A percentile compares a stretch with the other conserved stretches of the same genome.
phyloP scores from a whole-genome alignment of 768 basidiomycete genomes.

The Suillus brevipes region DNA sequence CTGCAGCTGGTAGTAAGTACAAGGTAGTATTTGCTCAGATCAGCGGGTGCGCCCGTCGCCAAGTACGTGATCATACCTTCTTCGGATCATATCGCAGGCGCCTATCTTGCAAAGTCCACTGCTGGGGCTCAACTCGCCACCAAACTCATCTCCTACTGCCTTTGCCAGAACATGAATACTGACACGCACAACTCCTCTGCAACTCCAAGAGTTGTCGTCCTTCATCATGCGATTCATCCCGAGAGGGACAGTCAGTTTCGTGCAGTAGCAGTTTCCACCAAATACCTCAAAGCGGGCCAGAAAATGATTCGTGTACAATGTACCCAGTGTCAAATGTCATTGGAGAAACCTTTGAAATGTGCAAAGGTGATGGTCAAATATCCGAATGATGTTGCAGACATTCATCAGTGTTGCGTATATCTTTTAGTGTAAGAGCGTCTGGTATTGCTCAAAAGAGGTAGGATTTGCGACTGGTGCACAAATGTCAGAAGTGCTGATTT shows the following conservation, averaged over 20 bases:
- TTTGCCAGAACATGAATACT: neutral
- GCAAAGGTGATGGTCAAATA: neutral
- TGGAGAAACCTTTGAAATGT: constrained; percentile 1
- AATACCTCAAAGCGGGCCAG: neutral
- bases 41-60: too few species aligned
- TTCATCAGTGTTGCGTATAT: neutral
- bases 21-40: too few species aligned
- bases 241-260: neutral
- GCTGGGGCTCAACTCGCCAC: neutral
- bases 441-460: constrained; percentile 1
- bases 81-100: too few species aligned
- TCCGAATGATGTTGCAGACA: neutral
- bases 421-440: neutral
- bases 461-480: neutral
- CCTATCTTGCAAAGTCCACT: neutral
- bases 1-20: too few species aligned
- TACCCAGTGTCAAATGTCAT: neutral
- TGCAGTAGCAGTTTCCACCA: neutral
- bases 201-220: neutral
- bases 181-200: neutral
- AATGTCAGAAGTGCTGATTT: neutral
- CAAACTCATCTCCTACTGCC: neutral
- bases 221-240: neutral
- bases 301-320: neutral
- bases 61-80: too few species aligned